phyloP scores from a whole-genome alignment of 306 rosid species.

The Pachyrhizus erosus region DNA sequence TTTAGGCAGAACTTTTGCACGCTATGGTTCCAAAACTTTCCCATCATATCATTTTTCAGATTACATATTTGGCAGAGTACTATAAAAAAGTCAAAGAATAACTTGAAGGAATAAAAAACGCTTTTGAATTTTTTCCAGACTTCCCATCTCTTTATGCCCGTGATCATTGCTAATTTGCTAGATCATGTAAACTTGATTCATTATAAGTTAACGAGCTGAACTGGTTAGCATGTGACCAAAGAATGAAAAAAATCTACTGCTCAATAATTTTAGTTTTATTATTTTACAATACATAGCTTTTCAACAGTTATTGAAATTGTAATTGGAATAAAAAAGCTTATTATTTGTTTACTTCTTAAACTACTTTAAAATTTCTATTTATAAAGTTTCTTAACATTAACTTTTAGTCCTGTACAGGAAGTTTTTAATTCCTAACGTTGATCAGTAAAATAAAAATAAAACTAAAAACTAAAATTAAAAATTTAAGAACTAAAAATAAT shows the following conservation, averaged over 20 bases:
- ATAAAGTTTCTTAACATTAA: no score
- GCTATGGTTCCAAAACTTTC: constrained; percentile 37
- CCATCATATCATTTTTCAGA: constrained; percentile 38
- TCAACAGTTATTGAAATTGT: neutral
- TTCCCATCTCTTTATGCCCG: neutral
- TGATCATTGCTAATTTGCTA: constrained; percentile 17
- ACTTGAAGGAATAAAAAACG: constrained; percentile 21
- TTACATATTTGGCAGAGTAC: constrained; percentile 15
- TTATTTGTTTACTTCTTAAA: no score
- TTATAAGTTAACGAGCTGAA: neutral
- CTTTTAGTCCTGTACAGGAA: no score
- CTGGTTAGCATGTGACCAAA: neutral
- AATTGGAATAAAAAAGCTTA: neutral
- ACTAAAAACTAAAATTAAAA: no score
- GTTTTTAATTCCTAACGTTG: no score
- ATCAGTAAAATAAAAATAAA: no score
- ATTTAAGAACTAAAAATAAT: no score
- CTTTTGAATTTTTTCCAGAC: constrained; percentile 6
- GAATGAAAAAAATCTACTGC: neutral
- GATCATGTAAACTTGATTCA: neutral
- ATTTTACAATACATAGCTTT: neutral
- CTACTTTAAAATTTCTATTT: no score
- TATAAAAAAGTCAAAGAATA: constrained; percentile 42
- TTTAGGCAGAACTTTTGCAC: constrained; percentile 31
- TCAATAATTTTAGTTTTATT: neutral